These are phyloP conservation scores for Trichosporon asahii DNA, from an alignment of 1,284 basidiomycete species.

Conservation along the genomic window DNA sequence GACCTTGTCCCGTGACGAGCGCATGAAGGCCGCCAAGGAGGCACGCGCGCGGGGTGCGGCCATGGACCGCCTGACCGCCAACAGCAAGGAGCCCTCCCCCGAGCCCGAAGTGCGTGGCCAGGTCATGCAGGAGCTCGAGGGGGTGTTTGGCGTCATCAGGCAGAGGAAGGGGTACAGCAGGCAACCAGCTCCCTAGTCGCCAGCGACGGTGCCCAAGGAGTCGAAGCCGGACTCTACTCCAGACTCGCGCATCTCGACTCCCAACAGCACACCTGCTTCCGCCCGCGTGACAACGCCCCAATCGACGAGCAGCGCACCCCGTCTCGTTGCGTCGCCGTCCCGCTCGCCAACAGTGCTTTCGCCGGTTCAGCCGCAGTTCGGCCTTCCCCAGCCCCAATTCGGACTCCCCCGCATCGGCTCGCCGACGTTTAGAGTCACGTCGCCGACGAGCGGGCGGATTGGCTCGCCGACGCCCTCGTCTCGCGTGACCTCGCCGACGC, in stretches of 20 bases:
- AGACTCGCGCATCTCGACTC: not conserved
- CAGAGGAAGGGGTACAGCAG: constrained; percentile 26
- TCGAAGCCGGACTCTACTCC: not conserved
- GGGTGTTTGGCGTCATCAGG: constrained; percentile 44
- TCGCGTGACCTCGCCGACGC: not conserved
- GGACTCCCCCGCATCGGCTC: not conserved
- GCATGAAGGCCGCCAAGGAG: constrained; percentile 35
- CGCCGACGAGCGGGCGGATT: not conserved
- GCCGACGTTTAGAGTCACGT: constrained; percentile 1
- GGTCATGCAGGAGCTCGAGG: constrained; percentile 43
- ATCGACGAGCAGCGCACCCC: not conserved
- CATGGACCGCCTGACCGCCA: constrained; percentile 25
- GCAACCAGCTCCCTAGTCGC: not conserved
- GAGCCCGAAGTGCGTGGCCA: constrained; percentile 24
- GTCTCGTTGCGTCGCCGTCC: not conserved
- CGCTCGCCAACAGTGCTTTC: not conserved
- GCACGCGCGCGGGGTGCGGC: constrained; percentile 35
- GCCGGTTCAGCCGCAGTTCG: not conserved
- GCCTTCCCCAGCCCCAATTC: not conserved
- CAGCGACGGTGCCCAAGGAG: too few relatives aligned
- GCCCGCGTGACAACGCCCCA: not conserved
- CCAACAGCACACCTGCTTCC: not conserved
- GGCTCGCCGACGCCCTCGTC: not conserved
- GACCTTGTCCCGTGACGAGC: constrained; percentile 34
- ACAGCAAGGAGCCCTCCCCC: constrained; percentile 10